These are phyloP conservation scores for Afroboletus lepidellus DNA, from an alignment of 1,284 basidiomycete species.

Conservation along the genomic window DNA sequence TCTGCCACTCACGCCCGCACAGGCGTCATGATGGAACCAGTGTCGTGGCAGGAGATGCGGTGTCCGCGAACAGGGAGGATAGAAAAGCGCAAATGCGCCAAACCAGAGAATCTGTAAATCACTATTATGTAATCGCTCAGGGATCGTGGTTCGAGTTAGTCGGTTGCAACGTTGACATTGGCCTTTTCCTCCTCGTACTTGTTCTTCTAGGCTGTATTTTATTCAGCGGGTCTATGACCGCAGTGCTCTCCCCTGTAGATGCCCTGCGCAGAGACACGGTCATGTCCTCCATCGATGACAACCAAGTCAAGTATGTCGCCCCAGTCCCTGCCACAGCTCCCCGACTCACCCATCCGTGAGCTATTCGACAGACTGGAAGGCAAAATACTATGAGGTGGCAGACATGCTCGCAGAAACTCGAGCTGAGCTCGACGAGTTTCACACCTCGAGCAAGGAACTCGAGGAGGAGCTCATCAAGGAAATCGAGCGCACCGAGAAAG, in stretches of 20 bases:
- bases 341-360: constrained; percentile 34
- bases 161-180: constrained; percentile 19
- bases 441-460: constrained; percentile 86
- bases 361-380: constrained; percentile 72
- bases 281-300: constrained; percentile 61
- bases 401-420: constrained; percentile 86
- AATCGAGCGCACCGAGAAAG: constrained; percentile 82
- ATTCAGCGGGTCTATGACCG: constrained; percentile 49
- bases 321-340: constrained; percentile 12
- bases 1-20: constrained; percentile 7
- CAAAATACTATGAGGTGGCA: constrained; percentile 82
- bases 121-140: constrained; percentile 25
- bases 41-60: constrained; percentile 92
- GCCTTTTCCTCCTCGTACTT: constrained; percentile 1
- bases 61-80: constrained; percentile 79
- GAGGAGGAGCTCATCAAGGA: constrained; percentile 92
- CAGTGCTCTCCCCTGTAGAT: constrained; percentile 60
- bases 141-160: constrained; percentile 16
- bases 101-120: constrained; percentile 63
- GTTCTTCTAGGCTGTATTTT: constrained; percentile 29
- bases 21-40: constrained; percentile 79
- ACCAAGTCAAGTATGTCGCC: constrained; percentile 51
- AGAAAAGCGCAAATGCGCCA: constrained; percentile 88
- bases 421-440: constrained; percentile 88
- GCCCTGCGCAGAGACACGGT: constrained; percentile 55